Conservation (phyloP, 2,329 filamentous ascomycete genomes). For the Sporothrix curviconia region DNA sequence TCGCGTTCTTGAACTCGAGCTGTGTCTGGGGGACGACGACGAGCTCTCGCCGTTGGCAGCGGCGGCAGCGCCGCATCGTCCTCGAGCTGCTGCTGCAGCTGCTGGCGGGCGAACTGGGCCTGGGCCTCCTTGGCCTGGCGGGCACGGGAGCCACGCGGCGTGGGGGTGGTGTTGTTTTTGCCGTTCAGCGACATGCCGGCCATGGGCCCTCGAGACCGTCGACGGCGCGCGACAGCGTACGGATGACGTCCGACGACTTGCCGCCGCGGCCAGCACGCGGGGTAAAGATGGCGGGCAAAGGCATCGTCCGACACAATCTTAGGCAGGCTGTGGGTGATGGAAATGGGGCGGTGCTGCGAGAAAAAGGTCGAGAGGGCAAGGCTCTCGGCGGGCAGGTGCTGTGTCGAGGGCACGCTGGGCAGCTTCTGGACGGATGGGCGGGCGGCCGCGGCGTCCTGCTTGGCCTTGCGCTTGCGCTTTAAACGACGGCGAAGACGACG, state of each 20-base stretch:
- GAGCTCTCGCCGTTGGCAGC: slow-evolving; percentile 27
- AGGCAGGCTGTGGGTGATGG: slow-evolving; percentile 74
- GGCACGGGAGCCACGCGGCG: slow-evolving; percentile 1
- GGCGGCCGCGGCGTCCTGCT: slow-evolving; percentile 33
- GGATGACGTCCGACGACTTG: slow-evolving; percentile 56
- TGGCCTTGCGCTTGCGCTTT: slow-evolving; percentile 54
- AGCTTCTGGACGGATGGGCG: slow-evolving; percentile 44
- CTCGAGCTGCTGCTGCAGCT: slow-evolving; percentile 14
- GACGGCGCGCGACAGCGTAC: slow-evolving; percentile 56
- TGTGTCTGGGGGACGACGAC: slow-evolving; percentile 44
- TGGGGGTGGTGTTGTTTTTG: slow-evolving; percentile 28
- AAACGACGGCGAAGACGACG: slow-evolving; percentile 25
- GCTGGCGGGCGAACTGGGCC: slow-evolving; percentile 13
- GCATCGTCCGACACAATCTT: slow-evolving; percentile 62
- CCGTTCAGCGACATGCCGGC: slow-evolving; percentile 41
- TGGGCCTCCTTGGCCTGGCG: slow-evolving; percentile 23
- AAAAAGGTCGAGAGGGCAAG: slow-evolving; percentile 89
- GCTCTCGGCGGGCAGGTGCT: slow-evolving; percentile 62
- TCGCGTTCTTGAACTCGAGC: slow-evolving; percentile 50
- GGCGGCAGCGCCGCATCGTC: slow-evolving; percentile 3
- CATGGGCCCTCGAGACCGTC: slow-evolving; percentile 53
- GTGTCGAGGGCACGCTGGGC: slow-evolving; percentile 68
- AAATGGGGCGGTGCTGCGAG: slow-evolving; percentile 90
- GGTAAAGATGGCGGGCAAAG: slow-evolving; percentile 80
- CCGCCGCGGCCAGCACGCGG: slow-evolving; percentile 39